Conservation (phyloP, 805 yeast genomes). For the Huiozyma naganishii region DNA sequence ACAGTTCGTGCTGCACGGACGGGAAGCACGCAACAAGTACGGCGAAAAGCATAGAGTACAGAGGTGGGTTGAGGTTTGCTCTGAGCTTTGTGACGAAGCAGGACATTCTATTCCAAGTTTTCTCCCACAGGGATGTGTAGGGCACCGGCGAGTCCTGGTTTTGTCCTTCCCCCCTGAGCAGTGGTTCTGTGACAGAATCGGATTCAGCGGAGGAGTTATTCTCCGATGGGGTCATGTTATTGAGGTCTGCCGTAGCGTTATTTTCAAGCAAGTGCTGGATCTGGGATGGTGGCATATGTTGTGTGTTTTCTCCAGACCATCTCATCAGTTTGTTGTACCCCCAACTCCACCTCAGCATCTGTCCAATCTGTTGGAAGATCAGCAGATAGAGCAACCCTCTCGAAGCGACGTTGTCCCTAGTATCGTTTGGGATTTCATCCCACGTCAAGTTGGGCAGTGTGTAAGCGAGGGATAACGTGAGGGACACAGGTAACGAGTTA, state of each 20-base stretch:
- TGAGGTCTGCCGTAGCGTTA: not conserved
- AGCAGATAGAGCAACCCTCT: constrained; percentile 66
- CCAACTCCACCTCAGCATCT: constrained; percentile 79
- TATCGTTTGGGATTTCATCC: constrained; percentile 61
- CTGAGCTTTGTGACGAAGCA: constrained; percentile 20
- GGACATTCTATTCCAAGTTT: constrained; percentile 7
- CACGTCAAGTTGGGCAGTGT: constrained; percentile 67
- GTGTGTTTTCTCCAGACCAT: constrained; percentile 29
- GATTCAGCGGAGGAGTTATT: not conserved
- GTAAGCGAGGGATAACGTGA: constrained; percentile 68
- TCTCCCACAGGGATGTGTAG: constrained; percentile 9
- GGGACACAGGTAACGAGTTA: constrained; percentile 86
- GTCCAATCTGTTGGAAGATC: constrained; percentile 76
- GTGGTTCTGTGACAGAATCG: not conserved
- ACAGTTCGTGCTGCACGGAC: constrained; percentile 44
- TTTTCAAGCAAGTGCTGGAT: constrained; percentile 11
- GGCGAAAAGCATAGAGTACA: constrained; percentile 64
- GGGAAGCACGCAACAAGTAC: constrained; percentile 62
- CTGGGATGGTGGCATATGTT: constrained; percentile 25
- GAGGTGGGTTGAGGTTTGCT: constrained; percentile 66
- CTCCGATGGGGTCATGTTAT: not conserved
- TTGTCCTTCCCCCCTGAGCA: not conserved
- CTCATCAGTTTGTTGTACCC: constrained; percentile 64
- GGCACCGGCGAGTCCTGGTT: not conserved
- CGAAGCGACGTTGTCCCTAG: constrained; percentile 59